Conservation (phyloP, 371 early-diverging fungal genomes). For the Mucor velutinosus region DNA sequence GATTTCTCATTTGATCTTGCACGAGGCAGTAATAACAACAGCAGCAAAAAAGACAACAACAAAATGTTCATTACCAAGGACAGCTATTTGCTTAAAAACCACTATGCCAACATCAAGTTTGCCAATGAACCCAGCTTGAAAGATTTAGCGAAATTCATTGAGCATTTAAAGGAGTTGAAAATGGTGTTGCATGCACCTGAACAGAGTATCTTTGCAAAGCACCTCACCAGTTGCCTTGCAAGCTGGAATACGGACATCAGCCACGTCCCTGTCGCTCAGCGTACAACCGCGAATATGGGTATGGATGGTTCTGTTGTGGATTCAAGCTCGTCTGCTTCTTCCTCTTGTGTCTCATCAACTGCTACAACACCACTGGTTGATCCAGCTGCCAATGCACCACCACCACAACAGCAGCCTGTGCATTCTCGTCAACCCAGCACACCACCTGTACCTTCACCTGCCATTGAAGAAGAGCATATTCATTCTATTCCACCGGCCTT, state of each 20-base stretch:
- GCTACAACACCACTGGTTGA: not conserved
- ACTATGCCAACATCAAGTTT: constrained; percentile 35
- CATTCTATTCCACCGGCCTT: constrained; percentile 49
- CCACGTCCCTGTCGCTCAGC: constrained; percentile 43
- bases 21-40: constrained; percentile 1
- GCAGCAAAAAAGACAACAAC: constrained; percentile 22
- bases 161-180: constrained; percentile 49
- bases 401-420: not conserved
- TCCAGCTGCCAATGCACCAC: no score
- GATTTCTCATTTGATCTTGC: constrained; percentile 39
- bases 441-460: constrained; percentile 28
- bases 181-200: constrained; percentile 60
- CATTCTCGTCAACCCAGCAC: constrained; percentile 1
- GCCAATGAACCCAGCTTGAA: constrained; percentile 58
- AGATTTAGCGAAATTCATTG: constrained; percentile 53
- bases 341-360: not conserved
- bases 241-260: constrained; percentile 62
- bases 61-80: constrained; percentile 13
- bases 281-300: not conserved
- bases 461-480: constrained; percentile 38
- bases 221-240: constrained; percentile 58
- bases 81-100: constrained; percentile 19
- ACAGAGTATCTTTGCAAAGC: constrained; percentile 60
- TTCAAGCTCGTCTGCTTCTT: not conserved
- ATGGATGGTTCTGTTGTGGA: not conserved